phyloP scores from a whole-genome alignment of 169 alveolate species.

The Cryptosporidium muris region DNA sequence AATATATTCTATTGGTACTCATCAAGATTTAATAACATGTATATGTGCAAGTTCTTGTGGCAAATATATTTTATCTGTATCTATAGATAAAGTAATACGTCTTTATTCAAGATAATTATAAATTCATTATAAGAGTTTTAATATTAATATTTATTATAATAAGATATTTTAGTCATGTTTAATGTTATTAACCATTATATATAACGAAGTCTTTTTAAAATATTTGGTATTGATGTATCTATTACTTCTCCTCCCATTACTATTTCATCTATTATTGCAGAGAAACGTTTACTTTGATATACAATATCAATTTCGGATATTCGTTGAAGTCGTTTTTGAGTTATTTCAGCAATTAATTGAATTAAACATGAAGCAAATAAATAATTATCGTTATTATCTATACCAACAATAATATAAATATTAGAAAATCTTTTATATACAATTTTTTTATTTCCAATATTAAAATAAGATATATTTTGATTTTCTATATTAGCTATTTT shows the following conservation, averaged over 20 bases:
- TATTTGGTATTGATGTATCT: slow-evolving; percentile 35
- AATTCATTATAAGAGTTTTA: background rate
- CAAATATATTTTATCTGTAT: slow-evolving; percentile 38
- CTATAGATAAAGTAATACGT: slow-evolving; percentile 43
- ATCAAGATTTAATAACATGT: slow-evolving; percentile 26
- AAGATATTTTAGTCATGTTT: too few relatives aligned
- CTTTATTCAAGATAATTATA: slow-evolving; percentile 20
- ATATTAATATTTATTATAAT: too few relatives aligned
- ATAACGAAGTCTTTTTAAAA: background rate
- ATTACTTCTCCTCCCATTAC: slow-evolving; percentile 64
- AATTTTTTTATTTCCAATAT: slow-evolving; percentile 16
- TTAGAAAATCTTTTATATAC: slow-evolving; percentile 34
- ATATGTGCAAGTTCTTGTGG: slow-evolving; percentile 39
- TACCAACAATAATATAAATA: slow-evolving; percentile 37
- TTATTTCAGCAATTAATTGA: slow-evolving; percentile 44
- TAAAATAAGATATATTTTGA: slow-evolving; percentile 18
- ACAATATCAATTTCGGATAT: slow-evolving; percentile 50
- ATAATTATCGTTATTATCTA: slow-evolving; percentile 46
- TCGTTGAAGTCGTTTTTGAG: slow-evolving; percentile 33
- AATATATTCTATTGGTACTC: slow-evolving; percentile 40
- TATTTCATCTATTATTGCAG: slow-evolving; percentile 39
- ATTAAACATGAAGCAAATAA: slow-evolving; percentile 8
- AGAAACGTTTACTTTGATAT: slow-evolving; percentile 25
- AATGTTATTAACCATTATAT: too few relatives aligned
- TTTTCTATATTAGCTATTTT: slow-evolving; percentile 19